Evolutionary conservation across 2,329 filamentous ascomycete species (phyloP).

Genomic region (Venturiaceae sp.): DNA sequence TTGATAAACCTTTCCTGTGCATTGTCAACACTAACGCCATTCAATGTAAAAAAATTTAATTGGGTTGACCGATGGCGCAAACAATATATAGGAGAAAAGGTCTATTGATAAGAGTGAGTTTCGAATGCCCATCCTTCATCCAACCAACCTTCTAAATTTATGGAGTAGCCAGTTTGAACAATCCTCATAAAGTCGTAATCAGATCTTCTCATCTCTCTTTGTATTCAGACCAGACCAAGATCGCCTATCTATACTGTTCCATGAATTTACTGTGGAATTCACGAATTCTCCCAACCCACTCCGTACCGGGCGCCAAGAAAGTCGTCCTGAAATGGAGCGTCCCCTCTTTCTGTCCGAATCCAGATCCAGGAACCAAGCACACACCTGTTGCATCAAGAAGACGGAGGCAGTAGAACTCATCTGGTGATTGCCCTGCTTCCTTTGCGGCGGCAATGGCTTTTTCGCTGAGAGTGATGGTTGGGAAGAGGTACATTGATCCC

Average conservation of each 20-base stretch:
- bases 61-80: too few relatives aligned
- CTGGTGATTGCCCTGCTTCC: conserved; percentile 62
- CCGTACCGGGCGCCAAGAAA: conserved; percentile 90
- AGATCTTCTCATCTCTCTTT: neutral
- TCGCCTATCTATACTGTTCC: conserved; percentile 50
- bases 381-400: conserved; percentile 91
- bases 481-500: conserved; percentile 98
- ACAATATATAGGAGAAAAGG: too few relatives aligned
- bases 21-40: too few relatives aligned
- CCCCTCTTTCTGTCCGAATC: conserved; percentile 88
- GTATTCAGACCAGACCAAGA: neutral
- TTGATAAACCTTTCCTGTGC: too few relatives aligned
- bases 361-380: conserved; percentile 84
- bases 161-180: too few relatives aligned
- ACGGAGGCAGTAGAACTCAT: conserved; percentile 90
- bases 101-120: too few relatives aligned
- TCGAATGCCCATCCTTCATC: too few relatives aligned
- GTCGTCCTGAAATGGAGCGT: conserved; percentile 94
- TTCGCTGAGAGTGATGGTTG: conserved; percentile 70
- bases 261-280: conserved; percentile 91
- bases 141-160: too few relatives aligned
- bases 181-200: neutral
- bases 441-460: conserved; percentile 70
- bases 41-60: too few relatives aligned
- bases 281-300: conserved; percentile 80